Percentiles rank a stretch among this genome's conserved stretches.
Evolutionary conservation across 371 early-diverging fungal species (phyloP).

Genomic region (Mucor indicus): DNA sequence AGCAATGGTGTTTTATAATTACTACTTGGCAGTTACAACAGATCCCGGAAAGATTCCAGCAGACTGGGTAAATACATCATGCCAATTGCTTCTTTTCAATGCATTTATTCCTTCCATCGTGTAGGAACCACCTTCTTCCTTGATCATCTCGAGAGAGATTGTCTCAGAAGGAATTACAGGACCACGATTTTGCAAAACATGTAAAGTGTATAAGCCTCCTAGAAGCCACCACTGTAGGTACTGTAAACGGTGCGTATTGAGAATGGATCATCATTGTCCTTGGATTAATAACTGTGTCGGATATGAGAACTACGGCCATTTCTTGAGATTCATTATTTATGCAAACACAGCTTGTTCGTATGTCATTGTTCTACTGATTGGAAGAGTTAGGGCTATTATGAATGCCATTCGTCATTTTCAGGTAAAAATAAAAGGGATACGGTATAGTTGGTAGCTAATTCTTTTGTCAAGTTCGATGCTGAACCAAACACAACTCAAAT

Average conservation of each 20-base stretch:
- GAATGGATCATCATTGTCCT: constrained; percentile 96
- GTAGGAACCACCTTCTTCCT: constrained; percentile 41
- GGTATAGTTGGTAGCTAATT: neutral
- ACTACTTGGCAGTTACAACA: constrained; percentile 72
- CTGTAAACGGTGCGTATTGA: constrained; percentile 84
- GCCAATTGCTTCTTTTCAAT: too few species aligned
- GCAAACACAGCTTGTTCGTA: constrained; percentile 62
- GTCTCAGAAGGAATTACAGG: constrained; percentile 32
- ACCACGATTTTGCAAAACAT: constrained; percentile 74
- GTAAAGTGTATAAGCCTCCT: constrained; percentile 77
- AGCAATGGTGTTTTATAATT: constrained; percentile 73
- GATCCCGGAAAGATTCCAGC: constrained; percentile 83
- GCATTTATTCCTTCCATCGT: neutral
- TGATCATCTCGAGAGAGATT: constrained; percentile 14
- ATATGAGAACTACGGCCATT: constrained; percentile 82
- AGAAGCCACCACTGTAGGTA: constrained; percentile 82
- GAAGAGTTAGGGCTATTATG: constrained; percentile 37
- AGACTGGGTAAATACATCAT: constrained; percentile 60
- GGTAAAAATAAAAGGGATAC: constrained; percentile 8
- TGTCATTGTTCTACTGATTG: constrained; percentile 29
- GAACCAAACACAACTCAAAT: constrained; percentile 65
- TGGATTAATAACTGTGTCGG: constrained; percentile 99
- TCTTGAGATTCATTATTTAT: constrained; percentile 83
- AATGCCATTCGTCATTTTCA: constrained; percentile 40
- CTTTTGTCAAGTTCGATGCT: constrained; percentile 30